These are phyloP conservation scores for Epichloe hybrida DNA, from an alignment of 2,329 filamentous ascomycete species.

Conservation along the genomic window DNA sequence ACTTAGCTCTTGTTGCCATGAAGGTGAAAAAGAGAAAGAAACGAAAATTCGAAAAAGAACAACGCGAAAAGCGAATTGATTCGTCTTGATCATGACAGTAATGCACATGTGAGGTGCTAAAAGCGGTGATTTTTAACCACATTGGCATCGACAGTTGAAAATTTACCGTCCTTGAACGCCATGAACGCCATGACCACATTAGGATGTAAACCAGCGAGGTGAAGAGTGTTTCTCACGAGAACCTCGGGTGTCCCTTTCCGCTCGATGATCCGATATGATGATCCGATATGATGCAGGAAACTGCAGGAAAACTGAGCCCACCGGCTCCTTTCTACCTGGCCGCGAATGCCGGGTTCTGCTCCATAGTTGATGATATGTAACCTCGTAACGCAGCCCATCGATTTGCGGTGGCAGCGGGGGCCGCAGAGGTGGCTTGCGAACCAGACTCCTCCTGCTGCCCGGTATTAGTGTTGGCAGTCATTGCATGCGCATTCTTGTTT, in stretches of 20 bases:
- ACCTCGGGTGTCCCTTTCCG: too few species aligned
- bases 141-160: not conserved
- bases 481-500: not conserved
- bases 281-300: not conserved
- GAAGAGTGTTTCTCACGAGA: too few species aligned
- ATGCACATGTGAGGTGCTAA: not conserved
- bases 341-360: conserved; percentile 67
- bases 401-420: conserved; percentile 32
- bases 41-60: not conserved
- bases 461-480: conserved; percentile 6
- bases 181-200: not conserved
- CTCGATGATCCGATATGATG: too few species aligned
- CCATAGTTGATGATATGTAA: conserved; percentile 79
- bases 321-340: conserved; percentile 8
- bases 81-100: not conserved
- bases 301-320: too few species aligned
- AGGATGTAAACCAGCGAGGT: too few species aligned
- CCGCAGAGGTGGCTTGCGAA: not conserved
- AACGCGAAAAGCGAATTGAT: not conserved
- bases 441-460: not conserved
- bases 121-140: not conserved
- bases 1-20: not conserved
- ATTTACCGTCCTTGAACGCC: not conserved
- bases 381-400: conserved; percentile 71
- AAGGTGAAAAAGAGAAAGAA: too few species aligned